A percentile compares a stretch with the other conserved stretches of the same genome.
phyloP scores from a whole-genome alignment of 169 alveolate species.

The Cryptosporidium sp. region DNA sequence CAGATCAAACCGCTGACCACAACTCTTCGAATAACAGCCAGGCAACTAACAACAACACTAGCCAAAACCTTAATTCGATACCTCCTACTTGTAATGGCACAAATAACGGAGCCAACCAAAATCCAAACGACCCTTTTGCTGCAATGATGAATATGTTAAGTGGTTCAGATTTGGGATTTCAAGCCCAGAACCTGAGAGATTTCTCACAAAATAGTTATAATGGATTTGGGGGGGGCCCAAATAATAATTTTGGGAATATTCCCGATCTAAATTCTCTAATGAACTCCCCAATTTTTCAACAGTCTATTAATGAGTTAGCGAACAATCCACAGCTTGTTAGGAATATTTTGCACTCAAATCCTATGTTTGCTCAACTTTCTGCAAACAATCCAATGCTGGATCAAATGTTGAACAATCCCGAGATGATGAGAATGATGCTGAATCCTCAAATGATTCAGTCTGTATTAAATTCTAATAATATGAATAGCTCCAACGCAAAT shows the following conservation, averaged over 20 bases:
- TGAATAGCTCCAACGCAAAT: neutral
- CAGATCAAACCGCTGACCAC: constrained; percentile 14
- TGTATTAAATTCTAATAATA: constrained; percentile 7
- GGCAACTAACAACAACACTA: neutral
- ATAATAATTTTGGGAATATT: constrained; percentile 12
- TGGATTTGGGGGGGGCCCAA: constrained; percentile 26
- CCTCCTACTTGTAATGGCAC: neutral
- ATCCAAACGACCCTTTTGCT: constrained; percentile 9
- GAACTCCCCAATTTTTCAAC: constrained; percentile 85
- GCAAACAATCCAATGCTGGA: constrained; percentile 85
- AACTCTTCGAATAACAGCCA: neutral
- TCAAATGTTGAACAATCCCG: constrained; percentile 88
- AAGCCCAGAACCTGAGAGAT: neutral
- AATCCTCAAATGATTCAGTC: constrained; percentile 81
- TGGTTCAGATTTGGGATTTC: constrained; percentile 30
- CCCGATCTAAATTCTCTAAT: constrained; percentile 65
- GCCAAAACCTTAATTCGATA: neutral
- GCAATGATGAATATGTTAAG: constrained; percentile 41
- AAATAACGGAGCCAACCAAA: neutral
- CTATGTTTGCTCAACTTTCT: constrained; percentile 80
- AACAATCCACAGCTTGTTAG: constrained; percentile 81
- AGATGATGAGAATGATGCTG: constrained; percentile 84
- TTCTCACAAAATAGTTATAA: neutral
- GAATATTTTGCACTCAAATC: constrained; percentile 78
- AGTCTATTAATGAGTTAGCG: constrained; percentile 82